Evolutionary conservation across 179 eudicot genomes (phyloP).

Genomic region (Spinacia oleracea): DNA sequence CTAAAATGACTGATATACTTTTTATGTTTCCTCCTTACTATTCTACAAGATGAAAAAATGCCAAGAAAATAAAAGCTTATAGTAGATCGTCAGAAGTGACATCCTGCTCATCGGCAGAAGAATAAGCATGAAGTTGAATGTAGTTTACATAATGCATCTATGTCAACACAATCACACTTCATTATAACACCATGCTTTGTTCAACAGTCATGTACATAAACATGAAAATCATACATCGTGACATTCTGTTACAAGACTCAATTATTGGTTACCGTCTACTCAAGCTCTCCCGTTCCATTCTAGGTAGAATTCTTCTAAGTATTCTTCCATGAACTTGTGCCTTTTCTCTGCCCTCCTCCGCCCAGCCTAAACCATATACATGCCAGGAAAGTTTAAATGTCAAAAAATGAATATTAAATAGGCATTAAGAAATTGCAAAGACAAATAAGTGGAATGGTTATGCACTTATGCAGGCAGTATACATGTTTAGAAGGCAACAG

Average conservation of each 20-base stretch:
- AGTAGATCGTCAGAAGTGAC: no score
- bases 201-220: slow-evolving; percentile 1
- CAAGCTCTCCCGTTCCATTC: slow-evolving; percentile 85
- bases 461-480: background rate
- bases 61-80: no score
- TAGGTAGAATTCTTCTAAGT: slow-evolving; percentile 71
- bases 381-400: background rate
- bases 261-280: slow-evolving; percentile 23
- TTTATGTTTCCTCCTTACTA: no score
- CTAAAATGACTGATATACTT: no score
- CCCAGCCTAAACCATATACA: slow-evolving; percentile 63
- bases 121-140: background rate
- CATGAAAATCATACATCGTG: background rate
- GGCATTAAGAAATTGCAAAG: slow-evolving; percentile 8
- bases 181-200: background rate
- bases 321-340: slow-evolving; percentile 95
- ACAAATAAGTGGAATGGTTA: background rate
- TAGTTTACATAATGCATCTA: background rate
- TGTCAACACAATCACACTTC: background rate
- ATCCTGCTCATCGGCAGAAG: no score
- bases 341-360: slow-evolving; percentile 74
- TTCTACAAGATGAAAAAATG: no score
- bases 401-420: background rate
- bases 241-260: slow-evolving; percentile 8
- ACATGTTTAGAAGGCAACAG: background rate